Base-by-base conservation (phyloP, 495 filamentous ascomycete genomes). In the Penicillium verhagenii region DNA sequence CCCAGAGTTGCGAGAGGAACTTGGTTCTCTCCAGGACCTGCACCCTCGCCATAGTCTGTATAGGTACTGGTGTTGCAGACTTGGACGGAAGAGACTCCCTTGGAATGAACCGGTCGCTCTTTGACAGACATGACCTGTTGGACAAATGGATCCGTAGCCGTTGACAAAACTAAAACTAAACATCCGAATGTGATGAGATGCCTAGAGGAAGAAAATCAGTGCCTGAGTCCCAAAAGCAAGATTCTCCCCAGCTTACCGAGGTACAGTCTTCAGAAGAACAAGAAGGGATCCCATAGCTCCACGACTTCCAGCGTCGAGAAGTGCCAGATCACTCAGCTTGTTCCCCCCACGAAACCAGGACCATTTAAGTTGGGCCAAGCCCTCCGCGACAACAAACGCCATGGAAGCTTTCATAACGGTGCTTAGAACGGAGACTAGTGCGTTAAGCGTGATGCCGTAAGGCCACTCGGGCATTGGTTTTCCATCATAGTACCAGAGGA, bases 281-380 rank as follows among this genome's bases (percentile, higher is more conserved):
- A 66, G 47, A 6, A 68, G 53, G 13, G 69, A 60, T 1, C 74
- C 73, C 40, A 67, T 57, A 0, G 72, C 63, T 10, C 73, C 70
- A 13, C 76, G 67, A 50, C 60, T 72, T 5, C 76, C 76, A 35
- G 74, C 69, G 51, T 81, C 79, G 29, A 78, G 69, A 10, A 60
- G 38, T 10, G 63, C 50, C 33, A 78, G 70, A 52, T 80, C 78
- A n/a, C 55, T 64, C 18, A 82, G 37, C 35, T 64, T 65, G 53
- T 71, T 71, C 33, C 68, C 63, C 5, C 62, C 57, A 7, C 68
- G 66, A 53, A 78, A 79, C 70, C 73, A 78, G 20, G 73, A 74
- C 76, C 76, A 79, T 55, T 79, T 81, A 7, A 80, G 64, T 57
- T 79, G 77, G 1, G 67, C 66, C 18, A 81, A 43, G 8, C 64